Evolutionary conservation across 2,329 filamentous ascomycete genomes (phyloP), one percentile per base, ranked within the genome.

Genomic region (Nannizziopsis arthrosporioides): DNA sequence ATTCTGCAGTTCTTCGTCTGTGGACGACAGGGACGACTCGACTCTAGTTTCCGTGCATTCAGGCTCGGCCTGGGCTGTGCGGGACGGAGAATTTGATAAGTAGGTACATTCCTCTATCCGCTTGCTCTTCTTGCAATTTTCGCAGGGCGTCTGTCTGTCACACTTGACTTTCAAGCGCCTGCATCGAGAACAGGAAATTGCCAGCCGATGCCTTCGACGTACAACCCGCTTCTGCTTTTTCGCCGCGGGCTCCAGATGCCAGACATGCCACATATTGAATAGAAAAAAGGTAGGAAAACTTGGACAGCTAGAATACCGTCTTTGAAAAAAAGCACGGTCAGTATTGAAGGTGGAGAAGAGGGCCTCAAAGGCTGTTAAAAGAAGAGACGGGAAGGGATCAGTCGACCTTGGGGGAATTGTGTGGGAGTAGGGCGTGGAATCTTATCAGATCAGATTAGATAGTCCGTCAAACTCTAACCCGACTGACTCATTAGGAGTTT

Each of bases 101-200:
- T 49, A 52, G n/a, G 32, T 22, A 41, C 49, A 51, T 36, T 51
- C 45, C 6, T 51, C 42, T 15, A 14, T 32, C 12, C 39, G 45
- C 14, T 48, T 48, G 32, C 42, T 51, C 32, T 38, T 44, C 17
- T 32, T 34, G 40, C 49, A 51, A 19, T 48, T 31, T n/a, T 40
- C 45, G 30, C 50, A 52, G 18, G 50, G 50, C 14, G 38, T 42
- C 34, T 42, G 38, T 12, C 50, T 42, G 36, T 52, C 47, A 17
- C 50, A 52, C 30, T 46, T 49, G 15, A 52, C 47, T 35, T 52
- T 52, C 32, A 52, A 41, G n/a, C 50, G 50, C 12, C 47, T 38
- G 32, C 50, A 52, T 31, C 50, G 47, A n/a, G 38, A 38, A 31
- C 50, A 52, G 14, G 50, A 46, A 11, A 50, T 46, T 1, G 47